Conservation (phyloP, 164 flowering plant species). For the Brasenia schreberi region DNA sequence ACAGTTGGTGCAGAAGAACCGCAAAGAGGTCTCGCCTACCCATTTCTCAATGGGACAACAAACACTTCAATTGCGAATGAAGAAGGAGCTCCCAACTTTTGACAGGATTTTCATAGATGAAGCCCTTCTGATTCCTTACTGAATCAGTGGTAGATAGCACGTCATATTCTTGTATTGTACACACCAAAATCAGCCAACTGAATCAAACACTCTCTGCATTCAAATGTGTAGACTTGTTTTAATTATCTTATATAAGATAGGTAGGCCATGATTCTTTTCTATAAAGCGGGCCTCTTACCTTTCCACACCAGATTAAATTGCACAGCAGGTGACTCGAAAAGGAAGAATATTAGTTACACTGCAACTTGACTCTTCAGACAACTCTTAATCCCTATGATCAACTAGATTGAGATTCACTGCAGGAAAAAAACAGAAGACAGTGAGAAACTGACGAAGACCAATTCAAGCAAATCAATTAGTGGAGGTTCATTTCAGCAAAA, state of each 20-base stretch:
- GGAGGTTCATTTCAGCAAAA: no score
- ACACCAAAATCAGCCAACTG: not conserved
- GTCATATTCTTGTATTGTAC: not conserved
- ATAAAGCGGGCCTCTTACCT: not conserved
- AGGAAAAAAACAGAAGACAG: not conserved
- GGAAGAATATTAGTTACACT: not conserved
- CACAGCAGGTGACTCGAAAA: not conserved
- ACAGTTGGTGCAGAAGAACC: conserved; percentile 16
- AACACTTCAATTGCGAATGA: not conserved
- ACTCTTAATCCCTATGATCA: not conserved
- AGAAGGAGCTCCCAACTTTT: not conserved
- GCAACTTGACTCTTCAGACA: not conserved
- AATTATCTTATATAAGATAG: not conserved
- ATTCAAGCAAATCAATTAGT: no score
- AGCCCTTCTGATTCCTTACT: not conserved
- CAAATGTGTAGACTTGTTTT: not conserved
- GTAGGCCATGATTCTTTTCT: not conserved
- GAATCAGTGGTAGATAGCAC: not conserved
- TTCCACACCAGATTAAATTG: not conserved
- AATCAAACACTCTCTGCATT: not conserved
- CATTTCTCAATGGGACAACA: conserved; percentile 28
- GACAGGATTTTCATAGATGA: not conserved
- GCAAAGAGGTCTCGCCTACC: conserved; percentile 40
- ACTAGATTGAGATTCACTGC: not conserved
- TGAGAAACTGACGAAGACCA: not conserved